Evolutionary conservation across 2,329 filamentous ascomycete genomes (phyloP).

Genomic region (Claviceps sp.): DNA sequence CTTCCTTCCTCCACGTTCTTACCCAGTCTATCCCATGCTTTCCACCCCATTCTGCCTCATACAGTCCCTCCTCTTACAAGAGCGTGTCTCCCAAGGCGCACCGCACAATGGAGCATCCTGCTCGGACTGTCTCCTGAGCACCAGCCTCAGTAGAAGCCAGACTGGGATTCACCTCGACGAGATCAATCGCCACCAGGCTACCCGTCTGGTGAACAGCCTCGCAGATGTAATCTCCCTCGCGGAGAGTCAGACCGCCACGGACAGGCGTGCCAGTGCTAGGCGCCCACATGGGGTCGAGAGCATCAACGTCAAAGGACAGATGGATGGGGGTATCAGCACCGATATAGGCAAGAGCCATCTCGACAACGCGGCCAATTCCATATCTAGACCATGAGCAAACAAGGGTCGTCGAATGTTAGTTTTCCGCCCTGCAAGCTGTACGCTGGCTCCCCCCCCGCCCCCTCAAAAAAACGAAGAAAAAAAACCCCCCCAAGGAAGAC

Average conservation of each 20-base stretch:
- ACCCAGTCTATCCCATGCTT: too few relatives aligned
- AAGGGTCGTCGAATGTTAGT: too few relatives aligned
- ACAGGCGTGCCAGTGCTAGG: slow-evolving; percentile 93
- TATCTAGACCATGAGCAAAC: slow-evolving; percentile 36
- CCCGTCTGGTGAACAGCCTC: slow-evolving; percentile 74
- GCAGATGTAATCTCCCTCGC: slow-evolving; percentile 95
- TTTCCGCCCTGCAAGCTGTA: too few relatives aligned
- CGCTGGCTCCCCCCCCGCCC: too few relatives aligned
- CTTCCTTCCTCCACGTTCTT: too few relatives aligned
- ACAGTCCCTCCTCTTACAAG: slow-evolving; percentile 33
- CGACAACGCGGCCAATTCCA: slow-evolving; percentile 90
- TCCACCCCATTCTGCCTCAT: too few relatives aligned
- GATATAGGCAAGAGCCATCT: slow-evolving; percentile 96
- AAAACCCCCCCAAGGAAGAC: not conserved
- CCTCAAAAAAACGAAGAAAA: not conserved
- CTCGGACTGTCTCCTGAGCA: slow-evolving; percentile 74
- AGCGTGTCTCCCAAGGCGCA: slow-evolving; percentile 88
- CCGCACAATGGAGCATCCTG: slow-evolving; percentile 80
- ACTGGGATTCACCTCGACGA: slow-evolving; percentile 71
- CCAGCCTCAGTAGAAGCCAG: slow-evolving; percentile 51
- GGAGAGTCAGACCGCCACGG: slow-evolving; percentile 78
- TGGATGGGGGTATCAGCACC: slow-evolving; percentile 92
- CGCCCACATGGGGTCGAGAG: slow-evolving; percentile 89
- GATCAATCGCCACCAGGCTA: slow-evolving; percentile 63
- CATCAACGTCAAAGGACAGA: slow-evolving; percentile 93